Base-by-base conservation (phyloP, 2,329 filamentous ascomycete species). In the Beauveria scarabaeidicola region DNA sequence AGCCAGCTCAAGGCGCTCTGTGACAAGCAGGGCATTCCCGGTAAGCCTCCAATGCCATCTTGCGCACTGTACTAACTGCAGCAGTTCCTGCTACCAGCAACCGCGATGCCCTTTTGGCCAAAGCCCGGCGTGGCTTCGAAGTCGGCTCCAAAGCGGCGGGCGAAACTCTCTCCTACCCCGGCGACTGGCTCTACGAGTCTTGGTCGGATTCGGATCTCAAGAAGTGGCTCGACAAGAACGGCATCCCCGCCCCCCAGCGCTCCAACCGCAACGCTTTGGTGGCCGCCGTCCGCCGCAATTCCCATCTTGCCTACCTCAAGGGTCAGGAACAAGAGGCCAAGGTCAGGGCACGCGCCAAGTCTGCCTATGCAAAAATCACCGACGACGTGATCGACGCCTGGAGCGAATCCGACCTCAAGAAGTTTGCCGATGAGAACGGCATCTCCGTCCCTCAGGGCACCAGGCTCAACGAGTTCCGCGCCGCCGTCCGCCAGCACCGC, bases 171-270 rank as follows among this genome's bases (percentile, higher is more conserved):
- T 77, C 85, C n/a, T 97, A 97, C 70, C 94, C 94, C 38, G 94
- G 94, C 43, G 85, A 97, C 76, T 97, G 94, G 94, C 78, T 97
- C 47, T 99, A 97, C 71, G 82, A 86, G 62, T 81, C 87, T 8
- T 99, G 94, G 94, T 87, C 89, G 56, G 90, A 96, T 64, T 97
- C 92, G 64, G 93, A 97, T 53, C 77, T 96, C 63, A 97, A 97
- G 80, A 83, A 89, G 65, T 99, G 90, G 88, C 87, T 97, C 51
- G 94, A 97, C 68, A 87, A 88, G 65, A 85, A 91, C 66, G 94
- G 94, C 55, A 86, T 93, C 73, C 87, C 90, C 13, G 89, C 84
- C 58, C 93, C 94, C 62, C 93, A 97, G 72, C 89, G 91, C 32
- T 84, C 84, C 52, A 86, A 79, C 62, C 90, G 94, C 62, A 92